phyloP scores from a whole-genome alignment of 352 stramenopile genomes.

The Phytophthora tentaculata region DNA sequence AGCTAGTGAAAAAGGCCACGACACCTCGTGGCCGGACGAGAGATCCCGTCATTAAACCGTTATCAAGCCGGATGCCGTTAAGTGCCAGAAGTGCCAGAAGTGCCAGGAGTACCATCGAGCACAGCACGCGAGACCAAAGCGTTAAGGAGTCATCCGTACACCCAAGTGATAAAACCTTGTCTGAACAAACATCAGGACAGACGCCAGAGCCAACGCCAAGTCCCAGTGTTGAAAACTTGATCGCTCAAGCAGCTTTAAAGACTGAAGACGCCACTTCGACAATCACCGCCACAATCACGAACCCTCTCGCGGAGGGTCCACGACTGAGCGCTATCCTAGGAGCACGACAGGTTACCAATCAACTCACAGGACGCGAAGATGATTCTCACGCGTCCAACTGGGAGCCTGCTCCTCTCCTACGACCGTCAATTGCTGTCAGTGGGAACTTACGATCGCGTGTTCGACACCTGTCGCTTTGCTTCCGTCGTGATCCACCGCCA shows the following conservation, averaged over 20 bases:
- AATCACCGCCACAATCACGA: neutral
- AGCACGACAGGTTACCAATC: constrained; percentile 9
- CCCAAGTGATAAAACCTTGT: constrained; percentile 6
- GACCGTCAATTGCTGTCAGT: constrained; percentile 23
- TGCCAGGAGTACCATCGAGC: constrained; percentile 10
- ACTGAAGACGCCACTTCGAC: neutral
- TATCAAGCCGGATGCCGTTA: constrained; percentile 35
- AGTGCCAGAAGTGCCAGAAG: constrained; percentile 33
- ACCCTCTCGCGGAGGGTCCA: constrained; percentile 3
- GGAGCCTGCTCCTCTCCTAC: constrained; percentile 23
- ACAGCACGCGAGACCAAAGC: constrained; percentile 7
- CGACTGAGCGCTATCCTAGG: constrained; percentile 8
- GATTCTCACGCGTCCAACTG: constrained; percentile 19
- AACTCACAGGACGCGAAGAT: constrained; percentile 15
- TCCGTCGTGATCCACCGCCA: constrained; percentile 43
- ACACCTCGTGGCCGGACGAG: constrained; percentile 24
- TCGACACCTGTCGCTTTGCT: constrained; percentile 43
- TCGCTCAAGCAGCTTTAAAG: neutral
- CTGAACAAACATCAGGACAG: neutral
- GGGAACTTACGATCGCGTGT: constrained; percentile 24
- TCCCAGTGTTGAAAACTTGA: constrained; percentile 16
- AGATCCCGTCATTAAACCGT: constrained; percentile 38
- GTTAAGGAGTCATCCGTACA: constrained; percentile 10
- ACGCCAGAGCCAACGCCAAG: neutral
- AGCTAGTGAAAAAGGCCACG: constrained; percentile 60